A percentile compares a stretch with the other conserved stretches of the same genome.
phyloP scores from a whole-genome alignment of 2,329 filamentous ascomycete genomes.

The Paecilomyces formosus region DNA sequence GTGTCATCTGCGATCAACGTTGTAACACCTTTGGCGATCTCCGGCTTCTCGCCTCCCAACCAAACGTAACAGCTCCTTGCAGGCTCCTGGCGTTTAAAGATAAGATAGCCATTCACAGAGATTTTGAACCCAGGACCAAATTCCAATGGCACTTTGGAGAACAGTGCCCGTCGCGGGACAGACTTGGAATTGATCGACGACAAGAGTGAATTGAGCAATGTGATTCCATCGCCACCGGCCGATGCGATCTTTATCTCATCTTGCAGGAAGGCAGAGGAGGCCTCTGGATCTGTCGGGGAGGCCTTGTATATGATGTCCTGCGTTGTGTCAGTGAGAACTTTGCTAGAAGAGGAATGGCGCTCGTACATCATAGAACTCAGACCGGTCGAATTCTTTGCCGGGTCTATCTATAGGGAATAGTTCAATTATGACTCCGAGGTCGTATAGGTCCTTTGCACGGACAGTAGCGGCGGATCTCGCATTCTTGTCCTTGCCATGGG shows the following conservation, averaged over 20 bases:
- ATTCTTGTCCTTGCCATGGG: constrained; percentile 65
- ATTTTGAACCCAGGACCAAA: constrained; percentile 78
- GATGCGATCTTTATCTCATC: constrained; percentile 47
- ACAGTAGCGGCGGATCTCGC: constrained; percentile 71
- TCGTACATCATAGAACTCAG: constrained; percentile 83
- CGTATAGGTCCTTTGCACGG: constrained; percentile 88
- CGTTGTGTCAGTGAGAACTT: constrained; percentile 11
- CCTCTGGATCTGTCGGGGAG: constrained; percentile 62
- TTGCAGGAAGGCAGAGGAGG: constrained; percentile 47
- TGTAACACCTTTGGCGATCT: constrained; percentile 70
- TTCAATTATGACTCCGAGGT: constrained; percentile 84
- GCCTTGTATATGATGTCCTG: constrained; percentile 85
- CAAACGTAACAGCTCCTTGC: constrained; percentile 81
- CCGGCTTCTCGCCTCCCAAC: constrained; percentile 74
- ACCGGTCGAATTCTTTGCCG: constrained; percentile 66
- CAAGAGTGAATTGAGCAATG: constrained; percentile 69
- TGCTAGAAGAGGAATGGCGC: neutral
- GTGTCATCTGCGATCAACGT: constrained; percentile 71
- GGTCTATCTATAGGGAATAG: constrained; percentile 77
- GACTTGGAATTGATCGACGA: constrained; percentile 89
- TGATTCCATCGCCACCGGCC: constrained; percentile 67
- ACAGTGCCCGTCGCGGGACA: constrained; percentile 74
- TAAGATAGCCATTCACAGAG: constrained; percentile 85
- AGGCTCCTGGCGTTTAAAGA: constrained; percentile 76
- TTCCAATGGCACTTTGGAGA: constrained; percentile 80